Percentiles rank a stretch among this genome's conserved stretches.
Conservation (phyloP, 1,139 yeast species). For the Nakaseomyces uthaithaninus region DNA sequence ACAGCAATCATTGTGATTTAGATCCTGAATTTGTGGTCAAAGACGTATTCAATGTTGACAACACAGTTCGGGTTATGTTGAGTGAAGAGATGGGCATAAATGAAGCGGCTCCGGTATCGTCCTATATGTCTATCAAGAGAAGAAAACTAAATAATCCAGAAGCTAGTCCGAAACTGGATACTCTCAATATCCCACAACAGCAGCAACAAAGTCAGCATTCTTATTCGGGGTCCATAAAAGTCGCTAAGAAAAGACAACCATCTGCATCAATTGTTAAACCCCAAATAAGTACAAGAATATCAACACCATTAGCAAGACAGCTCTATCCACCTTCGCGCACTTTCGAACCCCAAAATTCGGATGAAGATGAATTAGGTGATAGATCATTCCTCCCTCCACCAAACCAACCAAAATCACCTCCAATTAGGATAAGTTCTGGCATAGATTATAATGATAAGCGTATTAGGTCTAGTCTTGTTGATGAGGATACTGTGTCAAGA, state of each 20-base stretch:
- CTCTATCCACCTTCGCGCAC: constrained; percentile 31
- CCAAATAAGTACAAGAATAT: constrained; percentile 17
- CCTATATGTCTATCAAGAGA: constrained; percentile 18
- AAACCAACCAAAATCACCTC: constrained; percentile 33
- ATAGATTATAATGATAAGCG: constrained; percentile 25
- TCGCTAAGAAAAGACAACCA: constrained; percentile 25
- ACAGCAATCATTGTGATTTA: constrained; percentile 56
- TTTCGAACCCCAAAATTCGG: constrained; percentile 23
- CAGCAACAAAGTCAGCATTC: constrained; percentile 12
- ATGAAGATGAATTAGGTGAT: constrained; percentile 20
- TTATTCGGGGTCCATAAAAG: constrained; percentile 18
- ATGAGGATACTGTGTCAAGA: constrained; percentile 31
- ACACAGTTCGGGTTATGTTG: constrained; percentile 48
- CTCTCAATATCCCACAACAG: constrained; percentile 7
- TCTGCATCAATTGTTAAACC: not conserved
- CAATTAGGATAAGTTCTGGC: constrained; percentile 33
- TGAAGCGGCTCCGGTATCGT: constrained; percentile 13
- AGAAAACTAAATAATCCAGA: constrained; percentile 17
- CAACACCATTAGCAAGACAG: constrained; percentile 35
- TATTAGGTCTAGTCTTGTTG: constrained; percentile 17
- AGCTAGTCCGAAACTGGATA: constrained; percentile 10
- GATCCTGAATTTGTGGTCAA: constrained; percentile 64
- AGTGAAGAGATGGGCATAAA: constrained; percentile 34
- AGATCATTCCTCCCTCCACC: constrained; percentile 33
- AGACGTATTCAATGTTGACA: constrained; percentile 51